Conservation (phyloP, 1,139 yeast species). For the Zygosaccharomyces pseudobailii region DNA sequence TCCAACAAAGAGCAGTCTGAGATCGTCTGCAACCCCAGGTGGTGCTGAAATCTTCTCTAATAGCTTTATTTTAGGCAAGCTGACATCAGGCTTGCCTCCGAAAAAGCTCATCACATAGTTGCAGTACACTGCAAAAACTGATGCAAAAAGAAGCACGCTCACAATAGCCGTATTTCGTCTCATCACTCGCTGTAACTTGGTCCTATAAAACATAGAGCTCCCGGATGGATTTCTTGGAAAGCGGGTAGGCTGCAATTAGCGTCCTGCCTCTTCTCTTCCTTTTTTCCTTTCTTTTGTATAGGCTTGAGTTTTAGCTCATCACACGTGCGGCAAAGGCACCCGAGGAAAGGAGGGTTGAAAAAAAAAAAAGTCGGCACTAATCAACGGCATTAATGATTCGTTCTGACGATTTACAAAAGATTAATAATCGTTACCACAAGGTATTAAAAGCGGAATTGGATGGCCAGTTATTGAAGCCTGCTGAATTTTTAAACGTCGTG, state of each 20-base stretch:
- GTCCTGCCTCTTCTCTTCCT: neutral
- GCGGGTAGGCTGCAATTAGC: no score
- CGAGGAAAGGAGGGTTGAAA: neutral
- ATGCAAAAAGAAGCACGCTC: neutral
- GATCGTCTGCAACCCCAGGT: constrained; percentile 1
- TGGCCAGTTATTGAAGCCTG: neutral
- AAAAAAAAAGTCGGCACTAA: neutral
- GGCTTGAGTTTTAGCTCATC: neutral
- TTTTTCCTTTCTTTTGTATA: neutral
- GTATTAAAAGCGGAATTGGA: neutral
- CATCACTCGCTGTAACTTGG: neutral
- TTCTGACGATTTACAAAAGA: neutral
- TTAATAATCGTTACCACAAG: neutral
- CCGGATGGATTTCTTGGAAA: no score
- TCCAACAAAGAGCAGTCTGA: constrained; percentile 60
- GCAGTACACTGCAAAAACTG: constrained; percentile 1
- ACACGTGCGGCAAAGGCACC: neutral
- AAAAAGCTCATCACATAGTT: neutral
- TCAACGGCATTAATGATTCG: neutral
- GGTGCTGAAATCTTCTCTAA: constrained; percentile 19
- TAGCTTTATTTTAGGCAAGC: constrained; percentile 29
- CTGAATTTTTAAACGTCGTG: neutral
- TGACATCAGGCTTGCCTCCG: neutral
- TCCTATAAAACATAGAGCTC: no score
- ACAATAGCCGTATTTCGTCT: neutral